A percentile compares a stretch with the other conserved stretches of the same genome.
These are phyloP conservation scores for Mytilinidion resinicola DNA, from an alignment of 495 filamentous ascomycete genomes.

Conservation along the genomic window DNA sequence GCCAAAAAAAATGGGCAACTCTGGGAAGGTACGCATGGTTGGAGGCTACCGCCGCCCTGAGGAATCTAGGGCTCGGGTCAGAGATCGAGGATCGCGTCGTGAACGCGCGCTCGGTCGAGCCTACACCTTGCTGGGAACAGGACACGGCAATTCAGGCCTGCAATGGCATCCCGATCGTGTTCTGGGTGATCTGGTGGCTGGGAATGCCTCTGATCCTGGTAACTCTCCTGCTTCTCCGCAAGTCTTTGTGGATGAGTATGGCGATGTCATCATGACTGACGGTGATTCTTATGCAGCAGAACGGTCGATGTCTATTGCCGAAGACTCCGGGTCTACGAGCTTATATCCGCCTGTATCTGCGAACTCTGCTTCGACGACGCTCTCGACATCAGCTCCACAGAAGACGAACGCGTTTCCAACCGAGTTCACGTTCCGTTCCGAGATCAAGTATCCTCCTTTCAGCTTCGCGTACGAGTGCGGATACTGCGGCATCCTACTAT, in stretches of 20 bases:
- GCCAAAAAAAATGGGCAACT: background rate
- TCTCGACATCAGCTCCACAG: background rate
- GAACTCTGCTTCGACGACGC: background rate
- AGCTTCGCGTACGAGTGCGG: slow-evolving; percentile 1
- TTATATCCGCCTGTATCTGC: background rate
- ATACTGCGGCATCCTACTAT: background rate
- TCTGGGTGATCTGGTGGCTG: too few species aligned
- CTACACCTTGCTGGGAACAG: too few species aligned
- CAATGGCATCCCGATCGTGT: too few species aligned
- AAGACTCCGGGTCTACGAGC: background rate
- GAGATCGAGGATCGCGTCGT: background rate
- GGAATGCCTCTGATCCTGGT: too few species aligned
- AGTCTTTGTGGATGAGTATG: background rate
- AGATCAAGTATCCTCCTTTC: background rate
- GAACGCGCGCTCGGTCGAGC: too few species aligned
- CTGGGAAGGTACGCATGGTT: background rate
- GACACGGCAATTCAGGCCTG: too few species aligned
- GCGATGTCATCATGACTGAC: background rate
- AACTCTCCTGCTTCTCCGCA: too few species aligned
- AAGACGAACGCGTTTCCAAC: background rate
- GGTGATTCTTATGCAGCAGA: background rate
- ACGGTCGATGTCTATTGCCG: background rate
- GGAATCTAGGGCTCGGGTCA: background rate
- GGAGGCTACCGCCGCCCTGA: background rate
- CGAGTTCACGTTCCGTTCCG: background rate